phyloP scores from a whole-genome alignment of 2,329 filamentous ascomycete species.

The Colletotrichum cuscutae region DNA sequence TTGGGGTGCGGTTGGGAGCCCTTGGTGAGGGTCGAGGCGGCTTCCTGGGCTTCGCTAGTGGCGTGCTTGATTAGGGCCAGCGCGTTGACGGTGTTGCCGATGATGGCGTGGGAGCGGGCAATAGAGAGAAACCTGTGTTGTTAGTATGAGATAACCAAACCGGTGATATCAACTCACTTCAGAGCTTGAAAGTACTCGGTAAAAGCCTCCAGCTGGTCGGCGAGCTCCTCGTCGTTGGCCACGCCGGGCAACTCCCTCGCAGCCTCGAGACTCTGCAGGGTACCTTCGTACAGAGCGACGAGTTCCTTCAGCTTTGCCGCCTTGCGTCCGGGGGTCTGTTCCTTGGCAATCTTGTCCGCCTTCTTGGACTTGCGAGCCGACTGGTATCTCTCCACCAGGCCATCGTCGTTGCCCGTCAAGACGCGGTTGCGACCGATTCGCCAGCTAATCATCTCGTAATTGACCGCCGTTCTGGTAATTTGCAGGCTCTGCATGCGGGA shows the following conservation, averaged over 20 bases:
- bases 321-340: conserved; percentile 78
- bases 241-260: conserved; percentile 91
- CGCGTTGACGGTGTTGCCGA: conserved; percentile 78
- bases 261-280: conserved; percentile 88
- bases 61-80: conserved; percentile 86
- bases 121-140: conserved; percentile 79
- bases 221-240: conserved; percentile 81
- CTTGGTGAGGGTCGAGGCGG: conserved; percentile 56
- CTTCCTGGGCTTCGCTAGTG: conserved; percentile 66
- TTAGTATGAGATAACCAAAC: conserved; percentile 32
- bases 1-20: conserved; percentile 39
- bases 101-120: conserved; percentile 83
- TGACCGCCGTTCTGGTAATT: conserved; percentile 91
- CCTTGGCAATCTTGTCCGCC: conserved; percentile 53
- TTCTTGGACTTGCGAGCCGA: conserved; percentile 62
- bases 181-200: conserved; percentile 87
- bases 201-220: conserved; percentile 82
- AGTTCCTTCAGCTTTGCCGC: conserved; percentile 86
- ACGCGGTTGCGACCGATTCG: conserved; percentile 92
- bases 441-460: conserved; percentile 95
- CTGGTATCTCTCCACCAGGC: conserved; percentile 66
- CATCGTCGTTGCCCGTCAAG: conserved; percentile 85
- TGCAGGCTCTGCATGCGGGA: conserved; percentile 90
- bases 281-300: conserved; percentile 90
- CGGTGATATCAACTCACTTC: conserved; percentile 66